A percentile compares a stretch with the other conserved stretches of the same genome.
Conservation (phyloP, 2,329 filamentous ascomycete genomes). For the Ophiostoma sp. region DNA sequence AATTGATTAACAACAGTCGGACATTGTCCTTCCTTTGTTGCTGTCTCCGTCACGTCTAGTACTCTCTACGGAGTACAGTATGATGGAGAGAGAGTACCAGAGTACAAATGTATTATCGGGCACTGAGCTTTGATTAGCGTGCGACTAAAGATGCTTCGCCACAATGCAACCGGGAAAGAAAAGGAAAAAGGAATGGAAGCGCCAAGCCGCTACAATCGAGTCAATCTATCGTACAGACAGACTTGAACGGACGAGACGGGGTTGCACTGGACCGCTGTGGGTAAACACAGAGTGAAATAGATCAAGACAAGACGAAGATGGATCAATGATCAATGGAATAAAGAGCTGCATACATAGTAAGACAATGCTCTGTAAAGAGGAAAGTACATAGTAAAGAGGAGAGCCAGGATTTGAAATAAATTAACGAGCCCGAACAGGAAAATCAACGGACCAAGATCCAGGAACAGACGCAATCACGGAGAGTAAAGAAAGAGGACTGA, state of each 20-base stretch:
- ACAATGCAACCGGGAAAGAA: conserved; percentile 15
- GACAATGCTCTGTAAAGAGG: not conserved
- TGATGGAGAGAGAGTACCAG: not conserved
- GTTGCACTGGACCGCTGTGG: not conserved
- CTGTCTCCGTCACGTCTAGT: not conserved
- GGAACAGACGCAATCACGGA: not conserved
- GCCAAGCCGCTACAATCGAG: conserved; percentile 12
- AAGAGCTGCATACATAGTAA: not conserved
- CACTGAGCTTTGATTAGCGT: conserved; percentile 1
- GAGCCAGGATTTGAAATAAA: not conserved
- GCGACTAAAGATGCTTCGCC: conserved; percentile 12
- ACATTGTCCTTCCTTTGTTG: not conserved
- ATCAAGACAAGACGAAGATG: not conserved
- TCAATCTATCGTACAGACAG: not conserved
- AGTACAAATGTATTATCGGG: conserved; percentile 7
- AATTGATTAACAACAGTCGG: no score
- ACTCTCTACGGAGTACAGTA: no score
- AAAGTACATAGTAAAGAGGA: not conserved
- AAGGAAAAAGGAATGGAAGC: not conserved
- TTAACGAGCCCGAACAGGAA: not conserved
- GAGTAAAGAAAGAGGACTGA: not conserved
- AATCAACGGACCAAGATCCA: not conserved
- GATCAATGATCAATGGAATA: not conserved
- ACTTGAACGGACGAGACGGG: not conserved
- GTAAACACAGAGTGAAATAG: not conserved